phyloP scores from a whole-genome alignment of 2,329 filamentous ascomycete species.

The Xylaria hypoxylon region DNA sequence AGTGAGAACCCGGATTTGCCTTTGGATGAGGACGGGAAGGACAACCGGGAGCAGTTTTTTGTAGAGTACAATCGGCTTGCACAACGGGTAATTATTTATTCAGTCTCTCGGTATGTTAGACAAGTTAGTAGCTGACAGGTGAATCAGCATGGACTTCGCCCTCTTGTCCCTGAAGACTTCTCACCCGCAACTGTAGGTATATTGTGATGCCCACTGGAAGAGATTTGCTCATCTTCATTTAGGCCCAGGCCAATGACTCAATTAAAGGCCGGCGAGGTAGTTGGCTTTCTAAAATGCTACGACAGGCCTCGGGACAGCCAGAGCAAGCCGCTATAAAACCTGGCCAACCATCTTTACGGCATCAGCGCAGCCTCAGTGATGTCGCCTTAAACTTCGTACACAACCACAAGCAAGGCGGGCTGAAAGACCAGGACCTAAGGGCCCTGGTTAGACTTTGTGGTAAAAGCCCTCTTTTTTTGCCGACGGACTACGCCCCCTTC shows the following conservation, averaged over 20 bases:
- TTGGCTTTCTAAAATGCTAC: constrained; percentile 56
- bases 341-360: constrained; percentile 51
- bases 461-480: constrained; percentile 71
- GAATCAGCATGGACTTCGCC: constrained; percentile 64
- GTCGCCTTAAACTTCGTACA: constrained; percentile 61
- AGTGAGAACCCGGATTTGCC: constrained; percentile 62
- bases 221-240: constrained; percentile 1
- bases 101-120: neutral
- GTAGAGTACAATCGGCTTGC: constrained; percentile 71
- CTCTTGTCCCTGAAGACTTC: constrained; percentile 48
- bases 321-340: constrained; percentile 47
- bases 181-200: constrained; percentile 42
- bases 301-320: constrained; percentile 48
- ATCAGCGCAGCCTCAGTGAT: constrained; percentile 68
- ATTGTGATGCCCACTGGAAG: neutral
- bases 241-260: constrained; percentile 16
- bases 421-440: constrained; percentile 65
- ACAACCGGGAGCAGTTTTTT: constrained; percentile 62
- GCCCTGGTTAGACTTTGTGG: constrained; percentile 73
- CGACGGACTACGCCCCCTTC: constrained; percentile 67
- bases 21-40: constrained; percentile 62
- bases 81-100: constrained; percentile 59
- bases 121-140: constrained; percentile 12
- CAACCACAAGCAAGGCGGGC: constrained; percentile 56
- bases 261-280: constrained; percentile 47